phyloP scores from a whole-genome alignment of 75 land plant genomes.

The Selaginella tamariscina region DNA sequence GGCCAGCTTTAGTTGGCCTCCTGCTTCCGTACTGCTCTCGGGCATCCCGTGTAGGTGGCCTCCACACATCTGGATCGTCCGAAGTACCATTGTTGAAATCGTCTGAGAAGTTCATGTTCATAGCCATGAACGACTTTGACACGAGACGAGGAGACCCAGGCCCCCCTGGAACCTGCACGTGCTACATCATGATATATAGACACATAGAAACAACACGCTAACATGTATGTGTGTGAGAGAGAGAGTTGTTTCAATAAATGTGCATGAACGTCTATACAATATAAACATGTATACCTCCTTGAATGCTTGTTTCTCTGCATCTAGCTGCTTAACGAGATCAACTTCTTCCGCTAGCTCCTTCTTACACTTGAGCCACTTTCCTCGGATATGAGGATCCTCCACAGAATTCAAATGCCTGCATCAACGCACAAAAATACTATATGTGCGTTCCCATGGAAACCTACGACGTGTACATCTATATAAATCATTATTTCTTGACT shows the following conservation, averaged over 20 bases:
- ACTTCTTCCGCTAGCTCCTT: conserved; percentile 74
- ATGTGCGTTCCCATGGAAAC: too few relatives aligned
- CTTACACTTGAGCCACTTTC: conserved; percentile 93
- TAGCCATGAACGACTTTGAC: neutral
- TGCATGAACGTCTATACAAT: too few relatives aligned
- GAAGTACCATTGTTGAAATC: conserved; percentile 11
- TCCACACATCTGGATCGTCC: conserved; percentile 98
- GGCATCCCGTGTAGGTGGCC: conserved; percentile 69
- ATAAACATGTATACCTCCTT: too few relatives aligned
- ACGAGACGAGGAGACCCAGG: neutral
- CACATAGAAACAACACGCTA: too few relatives aligned
- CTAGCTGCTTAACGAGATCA: conserved; percentile 77
- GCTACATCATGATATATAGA: too few relatives aligned
- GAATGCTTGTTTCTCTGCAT: conserved; percentile 75
- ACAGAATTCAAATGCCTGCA: conserved; percentile 66
- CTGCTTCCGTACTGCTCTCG: conserved; percentile 44
- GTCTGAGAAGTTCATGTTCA: neutral
- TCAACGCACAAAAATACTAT: neutral
- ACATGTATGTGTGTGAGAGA: too few relatives aligned
- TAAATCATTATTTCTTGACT: too few relatives aligned
- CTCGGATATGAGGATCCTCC: conserved; percentile 61
- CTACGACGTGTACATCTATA: too few relatives aligned
- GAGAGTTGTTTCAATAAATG: too few relatives aligned
- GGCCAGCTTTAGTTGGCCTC: conserved; percentile 70
- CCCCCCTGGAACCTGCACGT: neutral